Base-by-base conservation (phyloP, 2,329 filamentous ascomycete species). In the Nemania serpens region DNA sequence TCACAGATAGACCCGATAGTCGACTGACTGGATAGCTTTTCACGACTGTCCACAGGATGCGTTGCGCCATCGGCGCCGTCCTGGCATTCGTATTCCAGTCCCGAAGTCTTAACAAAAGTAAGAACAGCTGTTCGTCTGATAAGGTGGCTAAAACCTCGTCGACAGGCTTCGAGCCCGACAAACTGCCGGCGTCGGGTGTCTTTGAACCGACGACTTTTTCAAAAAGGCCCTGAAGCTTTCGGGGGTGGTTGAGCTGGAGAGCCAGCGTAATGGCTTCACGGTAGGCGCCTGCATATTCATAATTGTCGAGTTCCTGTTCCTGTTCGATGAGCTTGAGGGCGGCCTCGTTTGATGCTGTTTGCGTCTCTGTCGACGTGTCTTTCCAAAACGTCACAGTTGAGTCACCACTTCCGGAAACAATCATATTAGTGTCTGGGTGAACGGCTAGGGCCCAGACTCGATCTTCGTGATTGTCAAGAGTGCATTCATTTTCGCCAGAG, bases 81-180 rank as follows among this genome's bases (percentile, higher is more conserved):
- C 91, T 85, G 0, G 92, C 93, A 69, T 98, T 98, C 4, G 95
- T 96, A 74, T 99, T 99, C 95, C 95, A 99, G 77, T 99, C 95
- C 47, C 96, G 85, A 46, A 97, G 77, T 60, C 95, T 84, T 39
- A 94, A 81, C 0, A 99, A 83, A 13, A 99, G 83, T 6, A 87
- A 81, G 76, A 91, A 96, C 13, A 99, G 84, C 74, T 98, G 94
- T 68, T 94, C 90, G 68, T 95, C 89, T 4, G 89, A 89, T 5
- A 99, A 82, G 12, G 80, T 85, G n/a, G 82, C 85, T 1, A 99
- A 81, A 0, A 97, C 93, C 53, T 92, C 84, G 69, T 98, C 95
- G 9, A 98, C 94, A 11, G 87, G 85, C 58, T 78, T 81, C 15
- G 87, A 74, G 1, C 90, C 90, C 1, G 82, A 86, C 49, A 91